Evolutionary conservation across 306 rosid genomes (phyloP), one percentile per base, ranked within the genome.

Genomic region (Dryas octopetala): DNA sequence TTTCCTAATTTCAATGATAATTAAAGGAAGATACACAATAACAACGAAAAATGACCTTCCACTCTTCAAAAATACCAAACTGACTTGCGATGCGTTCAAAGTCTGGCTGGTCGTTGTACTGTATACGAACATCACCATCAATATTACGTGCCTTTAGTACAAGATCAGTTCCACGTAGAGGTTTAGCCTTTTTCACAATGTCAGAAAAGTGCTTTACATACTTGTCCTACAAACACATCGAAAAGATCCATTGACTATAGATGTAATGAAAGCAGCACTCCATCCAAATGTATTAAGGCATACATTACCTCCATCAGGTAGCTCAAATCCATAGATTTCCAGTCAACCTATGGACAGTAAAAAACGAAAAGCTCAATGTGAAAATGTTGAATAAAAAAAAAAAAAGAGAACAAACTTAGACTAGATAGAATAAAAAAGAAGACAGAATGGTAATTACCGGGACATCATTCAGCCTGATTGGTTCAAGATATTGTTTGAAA

Each of bases 1-100:
- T 47, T 62, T 67, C 71, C 55, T 67, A 48, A 13, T 6, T 14
- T 67, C 58, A 46, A 48, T 23, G 17, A 67, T 48, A 23, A 12
- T 23, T 23, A 8, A 26, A 52, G 73, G 23, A 66, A 65, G 65
- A 65, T 68, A 44, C 66, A 74, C 76, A 75, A 44, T 61, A 66
- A 68, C 44, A 26, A 8, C 11, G 19, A 61, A 50, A 65, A 83
- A 77, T 68, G 71, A 93, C 98, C 98, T 94, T 94, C 98, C 98
- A 94, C 76, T 94, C 98, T 83, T 94, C 88, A 71, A 94, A 94
- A 75, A 94, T 85, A 82, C 97, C 97, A 63, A 94, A 94, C 76
- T 90, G 90, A 63, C 80, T 57, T 5, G 98, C 98, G 52, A 91
- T 85, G 81, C 79, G 84, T 78, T 88, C 91, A 57, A 94, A 94